Percentiles rank a stretch among this genome's conserved stretches.
Evolutionary conservation across 1,139 yeast genomes (phyloP).

Genomic region (Debaryomyces coudertii): DNA sequence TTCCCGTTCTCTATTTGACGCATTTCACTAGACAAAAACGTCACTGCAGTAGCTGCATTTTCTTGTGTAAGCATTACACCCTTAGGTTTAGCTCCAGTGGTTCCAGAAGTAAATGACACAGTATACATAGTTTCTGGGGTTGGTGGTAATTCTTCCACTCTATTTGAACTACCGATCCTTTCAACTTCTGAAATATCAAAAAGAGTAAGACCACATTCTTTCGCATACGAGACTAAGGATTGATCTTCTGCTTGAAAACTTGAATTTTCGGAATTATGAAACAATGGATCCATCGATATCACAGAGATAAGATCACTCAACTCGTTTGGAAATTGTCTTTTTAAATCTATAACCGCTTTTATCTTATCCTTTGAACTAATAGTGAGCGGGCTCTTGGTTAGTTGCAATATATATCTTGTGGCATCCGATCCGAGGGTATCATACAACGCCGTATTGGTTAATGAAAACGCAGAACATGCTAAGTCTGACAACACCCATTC

Average conservation of each 20-base stretch:
- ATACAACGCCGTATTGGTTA: conserved; percentile 44
- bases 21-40: conserved; percentile 25
- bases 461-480: conserved; percentile 39
- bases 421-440: conserved; percentile 45
- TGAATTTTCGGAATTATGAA: conserved; percentile 19
- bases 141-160: conserved; percentile 53
- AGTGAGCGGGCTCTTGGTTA: conserved; percentile 39
- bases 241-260: conserved; percentile 18
- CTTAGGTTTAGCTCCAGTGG: conserved; percentile 70
- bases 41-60: conserved; percentile 53
- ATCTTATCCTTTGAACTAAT: conserved; percentile 40
- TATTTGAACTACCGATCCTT: conserved; percentile 53
- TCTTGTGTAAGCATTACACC: conserved; percentile 68
- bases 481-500: conserved; percentile 46
- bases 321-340: conserved; percentile 24
- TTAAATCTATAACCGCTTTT: conserved; percentile 30
- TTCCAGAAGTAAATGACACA: conserved; percentile 77
- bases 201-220: conserved; percentile 31
- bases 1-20: conserved; percentile 15
- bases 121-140: conserved; percentile 58
- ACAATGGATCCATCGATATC: conserved; percentile 46
- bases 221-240: conserved; percentile 25
- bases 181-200: conserved; percentile 56
- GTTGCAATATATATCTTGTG: conserved; percentile 35
- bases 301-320: conserved; percentile 34